Base-by-base conservation (phyloP, 805 yeast species). In the Scheffersomyces amazonensis region DNA sequence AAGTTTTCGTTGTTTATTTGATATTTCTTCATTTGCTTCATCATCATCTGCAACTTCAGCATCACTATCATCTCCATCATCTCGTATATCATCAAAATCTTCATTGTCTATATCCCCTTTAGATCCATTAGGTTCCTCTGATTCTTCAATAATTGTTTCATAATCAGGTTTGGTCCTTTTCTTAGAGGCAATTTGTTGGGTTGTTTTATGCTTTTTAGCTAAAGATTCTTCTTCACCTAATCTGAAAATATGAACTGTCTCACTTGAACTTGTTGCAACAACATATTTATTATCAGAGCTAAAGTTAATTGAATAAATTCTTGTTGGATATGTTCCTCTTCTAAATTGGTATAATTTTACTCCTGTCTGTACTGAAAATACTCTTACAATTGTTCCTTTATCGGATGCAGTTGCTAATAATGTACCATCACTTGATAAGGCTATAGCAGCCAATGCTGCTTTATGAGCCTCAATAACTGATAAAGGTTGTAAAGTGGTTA, bases 191-290 rank as follows among this genome's bases (percentile, higher is more conserved):
- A 37, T 49, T 24, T 36, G 43, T 32, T 55, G 50, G 35, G 56
- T 62, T 27, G 53, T 49, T 35, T 54, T 56, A 33, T 66, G 71
- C 42, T 66, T 68, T 36, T 49, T 63, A 19, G 57, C 69, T 32
- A 69, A 50, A 2, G 71, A 59, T 50, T 69, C 74, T 11, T 66
- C 72, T 22, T 73, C 79, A 1, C 80, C 85, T 37, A 90, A 61
- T 41, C 89, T 75, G 70, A 91, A 93, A 27, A 93, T 80, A 60
- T 93, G 99, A 16, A 93, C 90, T 0, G 99, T 93, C 31, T 87
- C 95, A 16, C 95, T 87, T 2, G 95, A 80, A 19, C 95, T 83
- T 9, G 91, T 79, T 18, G 91, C 96, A n/a, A 87, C 77, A 21
- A 93, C 66, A 44, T 83, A 76, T 12, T 72, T 71, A 42, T 85